A percentile compares a stretch with the other conserved stretches of the same genome.
Evolutionary conservation across 345 rosid species (phyloP).

Genomic region (Zanthoxylum bungeanum): DNA sequence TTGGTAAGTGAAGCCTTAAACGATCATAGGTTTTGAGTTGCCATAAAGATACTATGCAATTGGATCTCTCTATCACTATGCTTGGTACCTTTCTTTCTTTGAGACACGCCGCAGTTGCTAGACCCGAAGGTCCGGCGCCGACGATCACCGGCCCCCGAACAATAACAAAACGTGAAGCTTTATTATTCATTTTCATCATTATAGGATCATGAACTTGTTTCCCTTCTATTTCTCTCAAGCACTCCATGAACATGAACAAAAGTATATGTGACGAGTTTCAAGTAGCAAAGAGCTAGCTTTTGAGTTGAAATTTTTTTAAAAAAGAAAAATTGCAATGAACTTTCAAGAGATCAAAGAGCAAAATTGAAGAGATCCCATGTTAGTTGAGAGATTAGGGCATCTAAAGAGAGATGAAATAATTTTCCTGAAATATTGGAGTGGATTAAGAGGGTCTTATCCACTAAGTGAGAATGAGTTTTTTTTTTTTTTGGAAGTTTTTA

Average conservation of each 20-base stretch:
- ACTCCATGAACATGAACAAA: conserved; percentile 40
- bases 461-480: conserved; percentile 27
- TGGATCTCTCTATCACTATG: conserved; percentile 61
- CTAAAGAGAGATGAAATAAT: conserved; percentile 17
- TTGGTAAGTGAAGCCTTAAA: conserved; percentile 77
- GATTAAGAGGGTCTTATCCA: conserved; percentile 55
- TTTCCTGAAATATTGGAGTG: conserved; percentile 27
- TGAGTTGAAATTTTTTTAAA: no score
- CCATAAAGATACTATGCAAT: conserved; percentile 83
- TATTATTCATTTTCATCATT: conserved; percentile 26
- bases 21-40: conserved; percentile 74
- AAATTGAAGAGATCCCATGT: conserved; percentile 22
- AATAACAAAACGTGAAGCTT: conserved; percentile 18
- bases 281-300: not conserved
- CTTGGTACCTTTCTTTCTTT: conserved; percentile 40
- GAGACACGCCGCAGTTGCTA: conserved; percentile 75
- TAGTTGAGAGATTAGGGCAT: conserved; percentile 21
- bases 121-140: conserved; percentile 83
- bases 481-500: conserved; percentile 23
- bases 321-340: conserved; percentile 9
- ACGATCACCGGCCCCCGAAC: conserved; percentile 60
- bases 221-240: conserved; percentile 69
- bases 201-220: conserved; percentile 74
- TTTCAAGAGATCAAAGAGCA: conserved; percentile 15
- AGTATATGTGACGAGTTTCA: not conserved